Evolutionary conservation across 495 filamentous ascomycete genomes (phyloP).

Genomic region (Penicillium herquei): DNA sequence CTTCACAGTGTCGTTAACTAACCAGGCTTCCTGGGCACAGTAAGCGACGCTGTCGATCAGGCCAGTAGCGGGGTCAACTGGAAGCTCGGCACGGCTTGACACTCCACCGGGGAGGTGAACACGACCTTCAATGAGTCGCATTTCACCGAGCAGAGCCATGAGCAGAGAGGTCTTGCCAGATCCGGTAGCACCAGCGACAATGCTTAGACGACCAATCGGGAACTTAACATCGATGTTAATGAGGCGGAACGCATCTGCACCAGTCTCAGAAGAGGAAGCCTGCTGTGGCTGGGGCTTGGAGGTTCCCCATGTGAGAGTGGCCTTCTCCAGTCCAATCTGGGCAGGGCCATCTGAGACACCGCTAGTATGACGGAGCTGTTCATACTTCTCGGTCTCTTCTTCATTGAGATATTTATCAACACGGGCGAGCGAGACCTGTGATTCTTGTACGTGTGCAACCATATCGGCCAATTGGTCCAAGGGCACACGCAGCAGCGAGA

Average conservation of each 20-base stretch:
- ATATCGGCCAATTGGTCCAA: conserved; percentile 97
- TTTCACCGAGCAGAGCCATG: conserved; percentile 96
- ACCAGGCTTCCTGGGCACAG: conserved; percentile 96
- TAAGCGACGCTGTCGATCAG: conserved; percentile 92
- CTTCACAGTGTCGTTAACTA: conserved; percentile 93
- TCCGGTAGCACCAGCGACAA: conserved; percentile 90
- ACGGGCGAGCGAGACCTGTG: conserved; percentile 93
- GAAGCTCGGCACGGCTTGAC: conserved; percentile 78
- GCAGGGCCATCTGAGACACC: conserved; percentile 59
- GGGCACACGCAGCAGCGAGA: conserved; percentile 90
- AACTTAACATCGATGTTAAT: conserved; percentile 78
- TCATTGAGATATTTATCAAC: conserved; percentile 94
- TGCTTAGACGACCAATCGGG: conserved; percentile 75
- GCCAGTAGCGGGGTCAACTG: conserved; percentile 76
- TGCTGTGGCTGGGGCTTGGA: conserved; percentile 44
- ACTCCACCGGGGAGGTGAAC: conserved; percentile 79
- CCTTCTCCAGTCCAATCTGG: conserved; percentile 79
- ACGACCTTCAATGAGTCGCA: conserved; percentile 78
- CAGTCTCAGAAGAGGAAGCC: conserved; percentile 20
- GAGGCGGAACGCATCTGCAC: conserved; percentile 68
- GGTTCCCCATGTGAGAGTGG: conserved; percentile 85
- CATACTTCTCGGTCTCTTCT: conserved; percentile 94
- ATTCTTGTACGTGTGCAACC: conserved; percentile 97
- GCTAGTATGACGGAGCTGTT: conserved; percentile 64
- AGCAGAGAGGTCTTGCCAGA: conserved; percentile 93